Percentiles rank a stretch among this genome's conserved stretches.
phyloP scores from a whole-genome alignment of 352 stramenopile genomes.

The Phytophthora cactorum region DNA sequence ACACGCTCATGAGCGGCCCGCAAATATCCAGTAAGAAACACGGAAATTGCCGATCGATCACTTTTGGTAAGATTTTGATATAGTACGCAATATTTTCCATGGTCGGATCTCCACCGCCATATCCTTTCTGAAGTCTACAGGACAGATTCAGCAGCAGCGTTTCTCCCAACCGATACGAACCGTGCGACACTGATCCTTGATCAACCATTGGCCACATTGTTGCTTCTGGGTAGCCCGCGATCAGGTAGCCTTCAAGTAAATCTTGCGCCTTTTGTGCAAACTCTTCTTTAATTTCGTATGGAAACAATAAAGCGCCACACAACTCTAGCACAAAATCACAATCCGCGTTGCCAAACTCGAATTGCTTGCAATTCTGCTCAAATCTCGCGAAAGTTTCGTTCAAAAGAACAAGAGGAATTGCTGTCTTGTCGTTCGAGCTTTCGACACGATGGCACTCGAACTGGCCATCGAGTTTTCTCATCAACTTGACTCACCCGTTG shows the following conservation, averaged over 20 bases:
- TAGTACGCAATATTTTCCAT: too few species aligned
- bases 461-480: conserved; percentile 30
- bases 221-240: background rate
- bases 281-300: background rate
- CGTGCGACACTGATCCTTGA: conserved; percentile 29
- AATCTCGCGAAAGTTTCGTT: conserved; percentile 32
- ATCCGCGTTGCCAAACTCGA: conserved; percentile 25
- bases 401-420: conserved; percentile 32
- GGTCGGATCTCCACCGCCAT: too few species aligned
- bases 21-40: too few species aligned
- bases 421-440: conserved; percentile 9
- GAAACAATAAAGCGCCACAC: conserved; percentile 2
- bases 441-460: conserved; percentile 31
- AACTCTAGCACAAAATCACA: conserved; percentile 33
- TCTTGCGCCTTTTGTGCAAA: background rate
- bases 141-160: too few species aligned
- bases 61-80: too few species aligned
- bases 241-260: background rate
- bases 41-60: too few species aligned
- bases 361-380: conserved; percentile 30
- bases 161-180: too few species aligned
- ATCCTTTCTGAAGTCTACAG: too few species aligned
- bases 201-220: background rate
- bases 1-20: too few species aligned
- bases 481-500: conserved; percentile 27